These are phyloP conservation scores for Cyberlindnera petersonii DNA, from an alignment of 805 yeast genomes.

Conservation along the genomic window DNA sequence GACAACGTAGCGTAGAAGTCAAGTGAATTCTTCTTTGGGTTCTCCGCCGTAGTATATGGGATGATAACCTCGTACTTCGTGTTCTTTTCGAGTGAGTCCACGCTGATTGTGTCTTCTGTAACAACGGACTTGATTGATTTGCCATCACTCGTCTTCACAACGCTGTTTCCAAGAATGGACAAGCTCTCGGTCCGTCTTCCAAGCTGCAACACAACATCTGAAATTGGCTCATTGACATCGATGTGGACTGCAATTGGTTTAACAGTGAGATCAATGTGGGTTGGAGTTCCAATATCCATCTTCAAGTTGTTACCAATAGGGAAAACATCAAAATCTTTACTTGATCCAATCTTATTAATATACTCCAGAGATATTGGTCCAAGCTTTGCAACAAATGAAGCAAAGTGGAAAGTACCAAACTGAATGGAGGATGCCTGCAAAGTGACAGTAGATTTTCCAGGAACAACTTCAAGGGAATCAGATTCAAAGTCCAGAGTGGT, in stretches of 20 bases:
- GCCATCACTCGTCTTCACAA: slow-evolving; percentile 5
- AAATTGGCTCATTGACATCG: slow-evolving; percentile 4
- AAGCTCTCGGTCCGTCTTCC: slow-evolving; percentile 9
- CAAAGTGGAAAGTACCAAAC: slow-evolving; percentile 34
- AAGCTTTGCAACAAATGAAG: slow-evolving; percentile 24
- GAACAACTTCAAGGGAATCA: neutral
- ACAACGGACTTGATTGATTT: neutral
- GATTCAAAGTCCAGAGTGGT: slow-evolving; percentile 10
- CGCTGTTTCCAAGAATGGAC: neutral
- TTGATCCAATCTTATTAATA: slow-evolving; percentile 11
- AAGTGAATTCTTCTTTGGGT: slow-evolving; percentile 9
- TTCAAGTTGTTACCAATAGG: slow-evolving; percentile 21
- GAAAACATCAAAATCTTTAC: slow-evolving; percentile 9
- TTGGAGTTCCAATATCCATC: slow-evolving; percentile 14
- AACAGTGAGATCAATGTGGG: slow-evolving; percentile 15
- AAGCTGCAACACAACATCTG: slow-evolving; percentile 9
- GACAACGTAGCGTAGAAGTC: slow-evolving; percentile 13
- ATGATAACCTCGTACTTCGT: slow-evolving; percentile 27
- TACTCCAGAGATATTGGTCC: slow-evolving; percentile 28
- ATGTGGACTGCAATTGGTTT: slow-evolving; percentile 22
- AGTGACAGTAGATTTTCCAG: slow-evolving; percentile 4
- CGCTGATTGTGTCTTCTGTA: slow-evolving; percentile 4
- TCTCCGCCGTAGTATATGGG: slow-evolving; percentile 31
- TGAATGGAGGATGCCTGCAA: slow-evolving; percentile 30
- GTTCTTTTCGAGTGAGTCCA: slow-evolving; percentile 4